Base-by-base conservation (phyloP, 1,284 basidiomycete species). In the Ganoderma leucocontextum region DNA sequence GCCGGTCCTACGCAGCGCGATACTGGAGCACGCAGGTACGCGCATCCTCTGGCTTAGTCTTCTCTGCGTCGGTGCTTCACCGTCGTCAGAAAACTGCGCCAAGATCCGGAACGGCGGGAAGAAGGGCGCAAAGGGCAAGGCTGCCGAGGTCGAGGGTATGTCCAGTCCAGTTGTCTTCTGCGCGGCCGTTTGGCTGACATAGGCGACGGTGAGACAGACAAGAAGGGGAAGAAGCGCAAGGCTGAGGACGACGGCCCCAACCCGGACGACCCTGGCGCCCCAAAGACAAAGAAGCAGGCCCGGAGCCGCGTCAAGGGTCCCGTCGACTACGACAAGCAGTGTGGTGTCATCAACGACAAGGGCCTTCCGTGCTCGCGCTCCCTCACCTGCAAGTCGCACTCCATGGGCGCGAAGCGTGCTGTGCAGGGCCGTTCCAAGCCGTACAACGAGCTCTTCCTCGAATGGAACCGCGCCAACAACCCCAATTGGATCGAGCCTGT, bases 261-360 rank as follows among this genome's bases (percentile, higher is more conserved):
- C n/a, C 77, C 78, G 1, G 86, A 88, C 19, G 87, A 90, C 73
- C 82, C 89, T 7, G 80, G 82, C 39, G 82, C 85, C 49, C 89
- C 90, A 3, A 85, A 86, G 67, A 95, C 95, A 82, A 95, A 94
- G 79, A 93, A 94, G 79, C 86, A 90, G 13, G 81, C 84, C 62
- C 94, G 92, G 77, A 89, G 90, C 15, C 89, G 95, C 55, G 81
- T 88, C 69, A 93, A 95, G 76, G 94, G 94, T 2, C 95, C 95
- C 2, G 89, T 97, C 63, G 93, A 99, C 79, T 91, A 93, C 72
- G 95, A 98, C 83, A 91, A 90, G 70, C 96, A 99, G 76, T 99
- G 97, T 75, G 97, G 98, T 65, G 97, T 99, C 58, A 97, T 98
- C 80, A 99, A 97, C 82, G 97, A 98, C 82, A 98, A 98, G 79